phyloP scores from a whole-genome alignment of 1,284 basidiomycete genomes.

The Apiotrichum gracile region DNA sequence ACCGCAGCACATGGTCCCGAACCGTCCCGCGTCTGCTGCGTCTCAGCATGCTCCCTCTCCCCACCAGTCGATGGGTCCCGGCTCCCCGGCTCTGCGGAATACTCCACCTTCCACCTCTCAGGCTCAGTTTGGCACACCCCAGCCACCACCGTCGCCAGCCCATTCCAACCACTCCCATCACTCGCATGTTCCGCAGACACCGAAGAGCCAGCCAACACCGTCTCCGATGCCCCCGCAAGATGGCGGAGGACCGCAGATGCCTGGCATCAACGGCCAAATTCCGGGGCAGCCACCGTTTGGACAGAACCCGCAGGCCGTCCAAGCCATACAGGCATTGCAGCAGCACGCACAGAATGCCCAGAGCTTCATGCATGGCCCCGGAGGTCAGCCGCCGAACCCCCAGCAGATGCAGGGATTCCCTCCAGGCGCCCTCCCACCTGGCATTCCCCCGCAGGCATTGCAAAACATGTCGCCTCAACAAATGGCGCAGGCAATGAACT shows the following conservation, averaged over 20 bases:
- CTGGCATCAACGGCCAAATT: conserved; percentile 8
- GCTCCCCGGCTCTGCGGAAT: conserved; percentile 10
- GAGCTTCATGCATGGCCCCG: conserved; percentile 4
- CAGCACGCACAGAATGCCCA: conserved; percentile 21
- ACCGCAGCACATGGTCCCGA: conserved; percentile 40
- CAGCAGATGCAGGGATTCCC: conserved; percentile 5
- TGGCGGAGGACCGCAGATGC: not conserved
- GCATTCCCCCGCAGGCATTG: conserved; percentile 4
- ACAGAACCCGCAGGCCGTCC: conserved; percentile 13
- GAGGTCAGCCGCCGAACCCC: not conserved
- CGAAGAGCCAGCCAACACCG: conserved; percentile 1
- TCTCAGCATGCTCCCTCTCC: conserved; percentile 34
- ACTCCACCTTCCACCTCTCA: conserved; percentile 6
- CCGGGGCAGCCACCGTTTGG: conserved; percentile 2
- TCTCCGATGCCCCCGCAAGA: conserved; percentile 10
- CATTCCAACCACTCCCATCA: conserved; percentile 32
- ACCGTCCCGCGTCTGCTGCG: conserved; percentile 35
- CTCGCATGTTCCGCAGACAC: conserved; percentile 1
- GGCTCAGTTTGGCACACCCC: conserved; percentile 14
- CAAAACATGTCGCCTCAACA: conserved; percentile 25
- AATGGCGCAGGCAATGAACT: conserved; percentile 30
- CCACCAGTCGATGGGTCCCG: conserved; percentile 19
- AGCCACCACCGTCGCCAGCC: conserved; percentile 28
- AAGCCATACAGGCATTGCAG: conserved; percentile 20
- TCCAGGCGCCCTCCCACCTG: conserved; percentile 9